Conservation (phyloP, 768 basidiomycete species). For the Rubroboletus satanas region DNA sequence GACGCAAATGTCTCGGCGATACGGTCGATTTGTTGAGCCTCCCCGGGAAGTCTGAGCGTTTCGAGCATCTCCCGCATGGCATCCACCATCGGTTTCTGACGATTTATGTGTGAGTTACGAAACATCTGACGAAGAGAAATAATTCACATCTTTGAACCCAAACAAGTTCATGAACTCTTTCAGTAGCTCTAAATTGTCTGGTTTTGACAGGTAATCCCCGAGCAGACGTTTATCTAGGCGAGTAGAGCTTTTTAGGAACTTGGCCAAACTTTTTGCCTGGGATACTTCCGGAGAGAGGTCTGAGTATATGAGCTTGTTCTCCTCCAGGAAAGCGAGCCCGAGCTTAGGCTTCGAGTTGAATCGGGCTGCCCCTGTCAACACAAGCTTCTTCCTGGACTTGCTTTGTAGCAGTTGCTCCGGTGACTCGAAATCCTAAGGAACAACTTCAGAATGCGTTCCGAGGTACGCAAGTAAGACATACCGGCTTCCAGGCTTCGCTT, state of each 20-base stretch:
- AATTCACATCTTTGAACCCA: conserved; percentile 79
- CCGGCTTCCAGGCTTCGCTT: conserved; percentile 59
- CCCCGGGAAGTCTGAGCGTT: conserved; percentile 90
- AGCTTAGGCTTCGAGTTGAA: conserved; percentile 94
- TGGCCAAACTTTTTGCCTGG: conserved; percentile 68
- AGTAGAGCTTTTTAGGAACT: conserved; percentile 79
- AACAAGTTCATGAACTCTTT: conserved; percentile 86
- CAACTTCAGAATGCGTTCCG: background rate
- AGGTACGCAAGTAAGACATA: conserved; percentile 32
- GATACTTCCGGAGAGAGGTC: conserved; percentile 56
- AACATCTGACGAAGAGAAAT: background rate
- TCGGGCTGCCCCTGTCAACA: conserved; percentile 74
- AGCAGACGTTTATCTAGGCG: conserved; percentile 89
- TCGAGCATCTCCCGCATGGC: conserved; percentile 95
- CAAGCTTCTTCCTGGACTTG: conserved; percentile 84
- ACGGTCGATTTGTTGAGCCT: conserved; percentile 87
- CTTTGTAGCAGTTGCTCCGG: conserved; percentile 56
- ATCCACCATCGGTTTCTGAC: conserved; percentile 89
- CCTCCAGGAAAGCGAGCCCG: conserved; percentile 87
- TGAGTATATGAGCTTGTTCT: conserved; percentile 81
- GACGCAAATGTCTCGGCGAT: conserved; percentile 96
- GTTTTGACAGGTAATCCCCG: conserved; percentile 89
- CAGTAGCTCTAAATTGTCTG: conserved; percentile 80
- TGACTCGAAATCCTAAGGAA: conserved; percentile 48
- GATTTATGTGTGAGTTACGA: conserved; percentile 1